Evolutionary conservation across 139 green algal genomes (phyloP).

Genomic region (Chlorella sorokiniana): DNA sequence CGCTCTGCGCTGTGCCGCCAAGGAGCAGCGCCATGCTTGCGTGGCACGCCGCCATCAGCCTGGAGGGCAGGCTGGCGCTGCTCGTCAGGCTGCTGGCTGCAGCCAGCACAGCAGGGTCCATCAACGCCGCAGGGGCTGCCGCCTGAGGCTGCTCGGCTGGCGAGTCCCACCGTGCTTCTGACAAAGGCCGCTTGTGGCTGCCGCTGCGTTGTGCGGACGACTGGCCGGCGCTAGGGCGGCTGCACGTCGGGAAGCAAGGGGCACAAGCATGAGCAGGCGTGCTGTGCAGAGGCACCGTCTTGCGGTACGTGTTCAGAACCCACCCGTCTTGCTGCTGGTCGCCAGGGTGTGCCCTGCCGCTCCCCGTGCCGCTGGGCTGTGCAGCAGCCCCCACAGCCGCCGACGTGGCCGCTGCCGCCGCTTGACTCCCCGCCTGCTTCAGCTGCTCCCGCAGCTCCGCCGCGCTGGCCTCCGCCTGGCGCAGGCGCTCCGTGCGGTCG

Average conservation of each 20-base stretch:
- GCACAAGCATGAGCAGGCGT: neutral
- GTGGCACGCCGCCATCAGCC: slow-evolving; percentile 24
- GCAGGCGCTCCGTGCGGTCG: neutral
- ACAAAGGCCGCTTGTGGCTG: slow-evolving; percentile 4
- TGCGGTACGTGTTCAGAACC: neutral
- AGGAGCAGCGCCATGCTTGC: neutral
- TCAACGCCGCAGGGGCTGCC: neutral
- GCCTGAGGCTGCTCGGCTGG: no score
- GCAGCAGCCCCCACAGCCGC: no score
- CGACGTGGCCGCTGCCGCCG: neutral
- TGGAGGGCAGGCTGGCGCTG: neutral
- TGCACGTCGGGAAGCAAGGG: neutral
- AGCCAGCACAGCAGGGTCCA: slow-evolving; percentile 25
- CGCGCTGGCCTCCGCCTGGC: neutral
- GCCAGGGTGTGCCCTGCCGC: no score
- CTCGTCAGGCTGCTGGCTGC: slow-evolving; percentile 14
- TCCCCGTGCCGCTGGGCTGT: no score
- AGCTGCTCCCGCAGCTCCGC: neutral
- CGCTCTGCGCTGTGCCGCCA: neutral
- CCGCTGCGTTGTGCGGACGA: neutral
- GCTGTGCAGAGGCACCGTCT: neutral
- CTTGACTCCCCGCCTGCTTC: neutral
- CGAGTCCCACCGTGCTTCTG: neutral
- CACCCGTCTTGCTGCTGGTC: neutral
- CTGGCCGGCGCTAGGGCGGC: neutral